Evolutionary conservation across 257 asterid species (phyloP).

Genomic region (Rhazya stricta): DNA sequence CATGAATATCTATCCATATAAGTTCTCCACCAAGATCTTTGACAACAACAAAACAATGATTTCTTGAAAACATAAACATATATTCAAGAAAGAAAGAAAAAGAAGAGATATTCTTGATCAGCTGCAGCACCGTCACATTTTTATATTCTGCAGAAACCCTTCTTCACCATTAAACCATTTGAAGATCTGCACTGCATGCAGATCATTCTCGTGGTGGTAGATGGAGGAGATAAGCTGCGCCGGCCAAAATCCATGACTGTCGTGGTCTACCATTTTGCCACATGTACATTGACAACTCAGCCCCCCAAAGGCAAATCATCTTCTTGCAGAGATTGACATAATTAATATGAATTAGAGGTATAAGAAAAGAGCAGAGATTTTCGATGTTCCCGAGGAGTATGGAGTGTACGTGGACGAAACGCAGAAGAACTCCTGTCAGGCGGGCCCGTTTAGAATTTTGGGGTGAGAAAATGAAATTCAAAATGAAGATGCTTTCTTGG

Average conservation of each 20-base stretch:
- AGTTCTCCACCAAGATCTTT: neutral
- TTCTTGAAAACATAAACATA: no score
- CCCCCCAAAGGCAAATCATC: neutral
- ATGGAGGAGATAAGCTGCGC: neutral
- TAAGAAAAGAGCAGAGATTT: neutral
- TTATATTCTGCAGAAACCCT: neutral
- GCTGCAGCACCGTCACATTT: constrained; percentile 3
- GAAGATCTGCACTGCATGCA: neutral
- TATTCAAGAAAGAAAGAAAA: no score
- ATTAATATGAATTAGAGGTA: neutral
- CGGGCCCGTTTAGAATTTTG: neutral
- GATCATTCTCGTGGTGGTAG: neutral
- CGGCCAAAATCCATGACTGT: neutral
- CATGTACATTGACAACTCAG: constrained; percentile 5
- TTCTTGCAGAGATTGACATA: constrained; percentile 1
- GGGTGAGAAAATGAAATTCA: neutral
- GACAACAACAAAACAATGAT: neutral
- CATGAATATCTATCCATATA: no score
- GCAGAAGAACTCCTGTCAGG: neutral
- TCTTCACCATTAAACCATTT: neutral
- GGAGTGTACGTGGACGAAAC: constrained; percentile 5
- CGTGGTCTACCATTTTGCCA: neutral
- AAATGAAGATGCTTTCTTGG: neutral
- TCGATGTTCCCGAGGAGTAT: neutral
- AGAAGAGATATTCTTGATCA: neutral